A percentile compares a stretch with the other conserved stretches of the same genome.
phyloP scores from a whole-genome alignment of 1,139 yeast genomes.

The Hansenula lynferdii region DNA sequence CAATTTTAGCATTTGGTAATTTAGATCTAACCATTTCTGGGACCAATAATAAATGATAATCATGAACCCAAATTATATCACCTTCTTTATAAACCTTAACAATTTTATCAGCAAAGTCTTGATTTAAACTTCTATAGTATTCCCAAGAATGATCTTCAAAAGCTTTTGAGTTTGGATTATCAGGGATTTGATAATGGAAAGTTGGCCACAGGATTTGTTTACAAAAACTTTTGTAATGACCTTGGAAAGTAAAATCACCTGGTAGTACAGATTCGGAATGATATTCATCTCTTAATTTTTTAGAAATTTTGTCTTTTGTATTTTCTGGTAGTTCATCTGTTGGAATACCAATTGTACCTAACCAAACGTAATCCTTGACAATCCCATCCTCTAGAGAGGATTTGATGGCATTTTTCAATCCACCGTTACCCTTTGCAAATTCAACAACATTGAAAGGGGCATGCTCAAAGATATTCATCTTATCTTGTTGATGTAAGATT shows the following conservation, averaged over 20 bases:
- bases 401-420: slow-evolving; percentile 79
- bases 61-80: slow-evolving; percentile 87
- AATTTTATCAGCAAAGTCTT: slow-evolving; percentile 72
- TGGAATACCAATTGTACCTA: slow-evolving; percentile 90
- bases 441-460: slow-evolving; percentile 75
- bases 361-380: slow-evolving; percentile 58
- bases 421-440: slow-evolving; percentile 81
- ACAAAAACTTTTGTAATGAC: slow-evolving; percentile 86
- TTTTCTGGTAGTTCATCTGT: slow-evolving; percentile 68
- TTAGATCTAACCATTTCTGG: slow-evolving; percentile 78
- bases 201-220: slow-evolving; percentile 97
- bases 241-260: slow-evolving; percentile 75
- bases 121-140: slow-evolving; percentile 71
- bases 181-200: slow-evolving; percentile 93
- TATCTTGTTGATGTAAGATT: slow-evolving; percentile 35
- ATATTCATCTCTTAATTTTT: slow-evolving; percentile 41
- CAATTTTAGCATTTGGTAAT: slow-evolving; percentile 82
- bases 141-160: slow-evolving; percentile 96
- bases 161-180: slow-evolving; percentile 88
- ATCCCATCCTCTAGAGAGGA: slow-evolving; percentile 47
- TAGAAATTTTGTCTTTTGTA: slow-evolving; percentile 47
- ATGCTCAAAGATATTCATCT: slow-evolving; percentile 55
- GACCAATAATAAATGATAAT: slow-evolving; percentile 83
- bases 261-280: slow-evolving; percentile 66
- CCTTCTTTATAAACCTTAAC: slow-evolving; percentile 61